Base-by-base conservation (phyloP, 257 asterid genomes). In the Solanum verrucosum region DNA sequence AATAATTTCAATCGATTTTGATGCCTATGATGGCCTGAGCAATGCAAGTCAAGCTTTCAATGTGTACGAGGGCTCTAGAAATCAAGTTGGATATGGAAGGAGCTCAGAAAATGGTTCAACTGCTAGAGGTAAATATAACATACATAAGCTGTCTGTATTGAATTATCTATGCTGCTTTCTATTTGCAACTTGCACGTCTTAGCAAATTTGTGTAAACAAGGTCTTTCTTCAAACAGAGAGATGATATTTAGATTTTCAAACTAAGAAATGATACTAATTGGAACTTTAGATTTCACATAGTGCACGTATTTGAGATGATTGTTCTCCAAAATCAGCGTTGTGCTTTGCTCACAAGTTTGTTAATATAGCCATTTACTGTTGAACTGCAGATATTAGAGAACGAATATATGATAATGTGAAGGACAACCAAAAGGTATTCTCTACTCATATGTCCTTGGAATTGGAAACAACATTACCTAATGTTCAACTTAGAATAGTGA, bases 11-110 rank as follows among this genome's bases (percentile, higher is more conserved):
- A 92, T 90, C 71, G 92, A 93, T 84, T 92, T 91, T 33, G 98
- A 95, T 82, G 84, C 89, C 73, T 93, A 86, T 78, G 95, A 95
- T 83, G 98, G 94, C 59, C 95, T 93, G 74, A 92, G 92, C 90
- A 81, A 87, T 86, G 91, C 95, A n/a, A 92, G 93, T 35, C 98
- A 92, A 92, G 93, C 93, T 88, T 94, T 92, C 31, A 91, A 88
- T 68, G 90, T 91, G 79, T 90, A 93, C 75, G 95, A 95, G 71
- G 93, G 93, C 89, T 92, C 95, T 4, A 92, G 92, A 91, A 93
- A 92, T 88, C 96, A 93, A 88, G 87, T 77, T 70, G 91, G 91
- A 27, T 75, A 63, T 37, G 90, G 92, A 86, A 89, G 91, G 91
- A 92, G 93, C 70, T 90, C 93, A 1, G 98, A 94, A 81, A 90